Evolutionary conservation across 768 basidiomycete species (phyloP), one percentile per base, ranked within the genome.

Genomic region (Leccinum imitatum): DNA sequence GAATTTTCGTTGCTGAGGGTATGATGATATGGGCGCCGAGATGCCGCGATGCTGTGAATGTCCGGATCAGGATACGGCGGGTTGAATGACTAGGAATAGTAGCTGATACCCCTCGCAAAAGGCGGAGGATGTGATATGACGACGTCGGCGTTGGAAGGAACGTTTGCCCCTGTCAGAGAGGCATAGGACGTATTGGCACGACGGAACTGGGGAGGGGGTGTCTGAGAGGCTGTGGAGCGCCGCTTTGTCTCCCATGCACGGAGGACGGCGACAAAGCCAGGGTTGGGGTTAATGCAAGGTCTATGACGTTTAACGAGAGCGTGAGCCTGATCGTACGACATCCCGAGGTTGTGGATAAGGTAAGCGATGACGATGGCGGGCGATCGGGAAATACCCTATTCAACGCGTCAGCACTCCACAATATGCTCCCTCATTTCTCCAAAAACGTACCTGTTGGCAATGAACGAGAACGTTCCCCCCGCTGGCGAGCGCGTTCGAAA

Each of bases 301-400:
- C 90, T 82, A 63, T 84, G 84, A 57, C 81, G 81, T 64, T 83
- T 83, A 62, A 89, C 79, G 62, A 86, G 80, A 0, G 83, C 76
- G 57, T 79, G 73, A 1, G 90, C 89, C 50, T 78, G 76, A 61
- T 90, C 87, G 71, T 85, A 91, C 9, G 87, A 78, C 87, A 91
- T 88, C 46, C 82, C 85, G 59, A 84, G 83, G 62, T 85, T 81
- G 64, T 85, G 82, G 65, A 92, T 92, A 68, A 92, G 86, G 76
- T 90, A 92, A 50, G 90, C 90, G 60, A 92, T 89, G 59, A 90
- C 85, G 67, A 92, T 82, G 7, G 90, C 82, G 15, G 88, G 80
- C 53, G 84, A 87, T 63, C 90, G 84, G n/a, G 90, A 91, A 55
- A 92, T 79, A 63, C 90, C 90, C 89, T 90, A 68, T 54, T 55